Evolutionary conservation across 1,139 yeast genomes (phyloP).

Genomic region (Nakaseomyces uthaithaninus): DNA sequence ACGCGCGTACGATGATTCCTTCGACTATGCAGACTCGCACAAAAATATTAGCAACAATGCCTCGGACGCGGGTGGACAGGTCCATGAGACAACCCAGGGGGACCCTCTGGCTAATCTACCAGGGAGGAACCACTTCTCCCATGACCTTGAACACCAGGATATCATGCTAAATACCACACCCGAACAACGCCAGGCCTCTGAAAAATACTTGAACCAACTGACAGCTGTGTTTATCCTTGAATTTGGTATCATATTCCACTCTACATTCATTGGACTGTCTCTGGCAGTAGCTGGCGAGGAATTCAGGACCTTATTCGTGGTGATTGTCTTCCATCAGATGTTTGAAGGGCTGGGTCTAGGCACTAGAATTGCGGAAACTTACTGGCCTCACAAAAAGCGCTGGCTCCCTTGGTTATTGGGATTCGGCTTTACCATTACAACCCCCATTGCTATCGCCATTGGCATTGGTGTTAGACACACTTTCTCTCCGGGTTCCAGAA

Average conservation of each 20-base stretch:
- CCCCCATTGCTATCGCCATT: conserved; percentile 79
- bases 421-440: conserved; percentile 56
- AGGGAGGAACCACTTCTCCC: conserved; percentile 38
- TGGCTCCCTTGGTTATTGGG: conserved; percentile 56
- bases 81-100: background rate
- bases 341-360: conserved; percentile 93
- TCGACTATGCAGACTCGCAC: background rate
- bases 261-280: conserved; percentile 69
- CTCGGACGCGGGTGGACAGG: conserved; percentile 1
- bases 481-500: conserved; percentile 58
- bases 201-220: conserved; percentile 24
- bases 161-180: conserved; percentile 42
- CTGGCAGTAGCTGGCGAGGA: conserved; percentile 71
- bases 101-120: conserved; percentile 2
- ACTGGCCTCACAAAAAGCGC: conserved; percentile 43
- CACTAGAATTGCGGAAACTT: conserved; percentile 66
- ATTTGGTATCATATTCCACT: conserved; percentile 75
- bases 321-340: conserved; percentile 80
- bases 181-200: conserved; percentile 11
- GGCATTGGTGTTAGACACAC: conserved; percentile 74
- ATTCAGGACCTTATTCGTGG: conserved; percentile 68
- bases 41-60: background rate
- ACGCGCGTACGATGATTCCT: background rate
- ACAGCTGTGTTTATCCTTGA: conserved; percentile 58
- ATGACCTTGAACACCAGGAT: conserved; percentile 49